Evolutionary conservation across 768 basidiomycete genomes (phyloP), one percentile per base, ranked within the genome.

Genomic region (Trametes cinnabarina): DNA sequence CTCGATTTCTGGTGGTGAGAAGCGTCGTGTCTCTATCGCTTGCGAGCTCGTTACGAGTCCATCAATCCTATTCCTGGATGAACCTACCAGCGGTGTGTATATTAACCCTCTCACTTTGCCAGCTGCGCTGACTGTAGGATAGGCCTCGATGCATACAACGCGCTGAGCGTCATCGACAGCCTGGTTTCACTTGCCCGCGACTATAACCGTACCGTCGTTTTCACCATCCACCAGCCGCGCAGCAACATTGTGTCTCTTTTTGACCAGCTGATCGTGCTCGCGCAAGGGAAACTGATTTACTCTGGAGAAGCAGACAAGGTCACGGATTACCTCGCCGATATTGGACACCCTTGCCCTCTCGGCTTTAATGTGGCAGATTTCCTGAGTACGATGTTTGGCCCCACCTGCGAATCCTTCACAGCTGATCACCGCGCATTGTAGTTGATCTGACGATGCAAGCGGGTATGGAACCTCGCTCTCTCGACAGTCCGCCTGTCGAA

Each of bases 361-460:
- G 97, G 96, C 0, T 98, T 94, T 72, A 99, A 99, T 69, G 91
- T 98, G 62, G 97, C 96, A 0, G 97, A 99, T 74, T 98, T 86
- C 73, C 76, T 98, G 55, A 98, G 94, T 95, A 69, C 52, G 90
- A 81, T 40, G 8, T 57, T 49, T 55, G 23, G 48, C 25, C 28
- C 32, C 26, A 19, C 22, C 25, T 22, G 1, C 14, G 4, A 26
- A 3, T 4, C 55, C 23, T 20, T 17, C 12, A 12, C 44, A 51
- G 7, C 47, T 68, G 40, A 62, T 22, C 11, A 15, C 25, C 30
- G 3, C 22, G 6, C 41, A 47, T 8, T 55, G 1, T 49, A 78
- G 73, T 73, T 65, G 79, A 75, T 66, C 68, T 75, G 62, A 82
- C 73, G n/a, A 77, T 72, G 71, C 76, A 74, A 63, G 77, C 67